phyloP scores from a whole-genome alignment of 371 early-diverging fungal genomes.

The Apophysomyces ossiformis region DNA sequence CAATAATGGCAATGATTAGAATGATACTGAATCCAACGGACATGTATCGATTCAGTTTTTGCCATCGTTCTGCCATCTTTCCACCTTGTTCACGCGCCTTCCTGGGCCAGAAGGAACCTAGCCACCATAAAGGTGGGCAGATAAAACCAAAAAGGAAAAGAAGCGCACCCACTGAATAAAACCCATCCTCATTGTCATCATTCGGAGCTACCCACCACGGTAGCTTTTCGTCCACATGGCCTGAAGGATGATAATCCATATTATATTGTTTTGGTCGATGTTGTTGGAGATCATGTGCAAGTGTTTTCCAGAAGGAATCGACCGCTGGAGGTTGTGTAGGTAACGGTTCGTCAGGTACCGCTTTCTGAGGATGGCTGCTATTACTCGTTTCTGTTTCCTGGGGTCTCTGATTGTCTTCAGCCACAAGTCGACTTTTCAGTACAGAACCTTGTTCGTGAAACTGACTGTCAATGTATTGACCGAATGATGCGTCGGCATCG shows the following conservation, averaged over 20 bases:
- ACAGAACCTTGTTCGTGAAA: constrained; percentile 1
- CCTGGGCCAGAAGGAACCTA: constrained; percentile 45
- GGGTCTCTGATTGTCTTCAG: neutral
- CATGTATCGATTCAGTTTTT: constrained; percentile 46
- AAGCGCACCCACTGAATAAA: constrained; percentile 35
- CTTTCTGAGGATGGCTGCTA: too few species aligned
- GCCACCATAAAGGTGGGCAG: constrained; percentile 51
- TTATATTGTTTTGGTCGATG: constrained; percentile 5
- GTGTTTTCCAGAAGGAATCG: constrained; percentile 3
- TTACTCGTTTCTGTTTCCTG: too few species aligned
- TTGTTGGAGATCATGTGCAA: constrained; percentile 9
- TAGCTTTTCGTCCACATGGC: neutral
- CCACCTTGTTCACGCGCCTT: constrained; percentile 36
- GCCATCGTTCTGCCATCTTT: constrained; percentile 54
- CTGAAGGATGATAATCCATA: constrained; percentile 1
- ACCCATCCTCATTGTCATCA: constrained; percentile 35
- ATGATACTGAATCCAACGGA: constrained; percentile 51
- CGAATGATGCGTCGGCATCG: constrained; percentile 4
- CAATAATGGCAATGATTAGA: constrained; percentile 38
- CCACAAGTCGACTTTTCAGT: neutral
- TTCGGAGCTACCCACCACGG: constrained; percentile 37
- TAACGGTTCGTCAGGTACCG: neutral
- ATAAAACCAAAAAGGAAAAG: constrained; percentile 53
- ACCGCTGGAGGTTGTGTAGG: neutral
- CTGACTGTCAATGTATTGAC: constrained; percentile 1